Percentiles rank a stretch among this genome's conserved stretches.
These are phyloP conservation scores for Ganoderma leucocontextum DNA, from an alignment of 1,284 basidiomycete genomes.

Conservation along the genomic window DNA sequence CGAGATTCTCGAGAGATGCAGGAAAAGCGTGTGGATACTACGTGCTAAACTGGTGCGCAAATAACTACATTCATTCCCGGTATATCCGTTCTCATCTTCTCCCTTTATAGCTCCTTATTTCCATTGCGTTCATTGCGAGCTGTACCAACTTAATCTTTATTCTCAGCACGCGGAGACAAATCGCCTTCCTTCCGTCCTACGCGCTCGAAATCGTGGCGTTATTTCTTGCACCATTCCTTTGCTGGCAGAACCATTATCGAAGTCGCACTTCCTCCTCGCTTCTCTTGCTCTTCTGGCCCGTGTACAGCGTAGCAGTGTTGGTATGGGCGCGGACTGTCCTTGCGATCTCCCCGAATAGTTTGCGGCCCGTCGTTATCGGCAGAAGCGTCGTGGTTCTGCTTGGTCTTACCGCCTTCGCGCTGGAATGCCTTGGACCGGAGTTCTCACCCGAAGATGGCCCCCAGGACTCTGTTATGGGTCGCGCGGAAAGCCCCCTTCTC, in stretches of 20 bases:
- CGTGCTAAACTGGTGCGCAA: conserved; percentile 69
- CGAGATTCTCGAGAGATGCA: conserved; percentile 40
- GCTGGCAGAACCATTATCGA: conserved; percentile 80
- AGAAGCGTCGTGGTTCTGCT: conserved; percentile 57
- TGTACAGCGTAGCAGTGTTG: conserved; percentile 61
- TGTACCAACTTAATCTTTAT: conserved; percentile 48
- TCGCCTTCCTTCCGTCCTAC: conserved; percentile 63
- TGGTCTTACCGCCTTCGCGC: conserved; percentile 64
- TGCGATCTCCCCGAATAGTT: conserved; percentile 37
- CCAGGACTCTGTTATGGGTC: conserved; percentile 48
- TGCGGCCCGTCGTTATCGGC: conserved; percentile 52
- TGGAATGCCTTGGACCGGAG: conserved; percentile 83
- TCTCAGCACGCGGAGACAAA: conserved; percentile 46
- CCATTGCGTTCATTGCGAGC: conserved; percentile 52
- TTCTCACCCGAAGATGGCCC: conserved; percentile 48
- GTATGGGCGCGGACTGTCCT: conserved; percentile 74
- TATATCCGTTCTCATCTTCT: conserved; percentile 8
- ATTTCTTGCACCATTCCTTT: conserved; percentile 54
- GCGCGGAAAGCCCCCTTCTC: conserved; percentile 75
- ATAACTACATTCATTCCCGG: background rate
- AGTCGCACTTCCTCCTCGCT: conserved; percentile 79
- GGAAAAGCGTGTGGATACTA: conserved; percentile 58
- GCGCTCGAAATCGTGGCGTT: conserved; percentile 67
- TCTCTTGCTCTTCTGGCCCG: conserved; percentile 87
- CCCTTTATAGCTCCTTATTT: conserved; percentile 52